Evolutionary conservation across 306 rosid genomes (phyloP), one percentile per base, ranked within the genome.

Genomic region (Inga oerstediana): DNA sequence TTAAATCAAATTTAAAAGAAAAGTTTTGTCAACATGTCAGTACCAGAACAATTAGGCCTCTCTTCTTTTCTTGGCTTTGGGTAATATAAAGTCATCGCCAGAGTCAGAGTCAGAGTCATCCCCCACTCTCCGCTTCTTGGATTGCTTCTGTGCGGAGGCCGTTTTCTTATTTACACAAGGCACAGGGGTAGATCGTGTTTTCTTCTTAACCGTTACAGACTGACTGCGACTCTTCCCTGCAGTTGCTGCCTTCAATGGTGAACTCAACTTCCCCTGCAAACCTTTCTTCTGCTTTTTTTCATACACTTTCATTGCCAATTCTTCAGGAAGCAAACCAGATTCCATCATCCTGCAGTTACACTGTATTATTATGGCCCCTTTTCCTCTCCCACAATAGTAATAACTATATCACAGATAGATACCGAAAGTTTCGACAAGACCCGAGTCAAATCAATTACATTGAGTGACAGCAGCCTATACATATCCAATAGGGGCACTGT

Each of bases 291-390:
- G 93, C 89, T 86, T 93, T 89, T 86, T 91, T 71, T 93, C 92
- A 69, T 48, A 85, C 76, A 87, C 91, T 88, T 83, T 80, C 88
- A 80, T 84, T 13, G 98, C 98, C 74, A 83, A 74, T n/a, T 89
- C 92, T 82, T 89, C 83, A 43, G 96, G 73, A 85, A 95, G 90
- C 87, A 95, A 92, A 58, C 97, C 99, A 4, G 91, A 89, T 59
- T 95, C 99, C 99, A 95, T 93, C 94, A 93, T 84, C 98, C 97
- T 95, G 92, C 72, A 86, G 72, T 78, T 35, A 77, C n/a, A 87
- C 35, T 75, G 75, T 79, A 59, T 46, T 49, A 75, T 37, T 69
- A 65, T 27, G 64, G 49, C 62, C 39, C 74, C 3, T 54, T 61
- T 43, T 30, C 49, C 32, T 7, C 76, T 30, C 51, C 59, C 80